phyloP scores from a whole-genome alignment of 768 basidiomycete species.

The Porphyrellus cyaneotinctus region DNA sequence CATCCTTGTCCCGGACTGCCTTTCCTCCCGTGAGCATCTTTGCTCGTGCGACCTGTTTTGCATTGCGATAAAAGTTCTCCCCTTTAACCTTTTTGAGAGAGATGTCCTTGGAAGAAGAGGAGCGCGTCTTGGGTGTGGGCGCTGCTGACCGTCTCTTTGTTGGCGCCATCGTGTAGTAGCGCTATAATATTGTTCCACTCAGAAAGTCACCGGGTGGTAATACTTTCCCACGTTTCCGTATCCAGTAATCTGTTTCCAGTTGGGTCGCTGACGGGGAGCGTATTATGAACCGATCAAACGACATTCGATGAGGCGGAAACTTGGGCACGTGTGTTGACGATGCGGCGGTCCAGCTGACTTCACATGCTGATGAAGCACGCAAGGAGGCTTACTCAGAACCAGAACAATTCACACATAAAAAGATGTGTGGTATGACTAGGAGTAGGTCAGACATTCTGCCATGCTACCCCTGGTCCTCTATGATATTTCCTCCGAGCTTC shows the following conservation, averaged over 20 bases:
- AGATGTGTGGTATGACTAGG: background rate
- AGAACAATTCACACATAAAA: too few species aligned
- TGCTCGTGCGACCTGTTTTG: constrained; percentile 75
- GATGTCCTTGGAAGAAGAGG: constrained; percentile 46
- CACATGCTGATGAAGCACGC: constrained; percentile 2
- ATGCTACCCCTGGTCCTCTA: constrained; percentile 34
- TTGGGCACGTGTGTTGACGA: too few species aligned
- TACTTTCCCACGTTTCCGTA: constrained; percentile 11
- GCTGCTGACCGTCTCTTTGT: constrained; percentile 28
- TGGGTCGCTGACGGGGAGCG: too few species aligned
- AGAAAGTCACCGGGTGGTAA: background rate
- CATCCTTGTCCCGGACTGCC: constrained; percentile 84
- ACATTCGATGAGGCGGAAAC: too few species aligned
- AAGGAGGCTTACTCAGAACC: background rate
- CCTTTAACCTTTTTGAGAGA: constrained; percentile 76
- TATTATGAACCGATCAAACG: too few species aligned
- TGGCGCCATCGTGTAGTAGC: constrained; percentile 23
- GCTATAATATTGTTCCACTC: background rate
- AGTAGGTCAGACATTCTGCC: background rate
- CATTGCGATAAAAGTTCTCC: constrained; percentile 98
- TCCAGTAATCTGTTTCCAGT: too few species aligned
- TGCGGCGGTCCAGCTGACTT: background rate
- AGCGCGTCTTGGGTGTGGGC: constrained; percentile 34
- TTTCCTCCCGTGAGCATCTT: constrained; percentile 95
- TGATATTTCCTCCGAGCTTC: constrained; percentile 33